A percentile compares a stretch with the other conserved stretches of the same genome.
phyloP scores from a whole-genome alignment of 2,329 filamentous ascomycete species.

The Talaromyces albobiverticillius region DNA sequence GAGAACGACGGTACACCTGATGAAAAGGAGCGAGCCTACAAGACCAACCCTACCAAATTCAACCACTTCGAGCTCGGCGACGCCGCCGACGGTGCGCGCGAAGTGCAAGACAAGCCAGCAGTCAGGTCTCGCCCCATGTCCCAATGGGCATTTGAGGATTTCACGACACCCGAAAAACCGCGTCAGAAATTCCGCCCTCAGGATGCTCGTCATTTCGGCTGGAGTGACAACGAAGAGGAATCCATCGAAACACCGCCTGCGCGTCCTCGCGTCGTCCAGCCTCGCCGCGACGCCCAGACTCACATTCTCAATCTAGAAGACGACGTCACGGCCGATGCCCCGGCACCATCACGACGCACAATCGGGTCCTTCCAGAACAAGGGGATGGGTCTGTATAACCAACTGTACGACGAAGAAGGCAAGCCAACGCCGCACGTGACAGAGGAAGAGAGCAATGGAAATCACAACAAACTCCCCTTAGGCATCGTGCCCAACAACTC shows the following conservation, averaged over 20 bases:
- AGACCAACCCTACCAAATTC: constrained; percentile 75
- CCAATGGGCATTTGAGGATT: constrained; percentile 88
- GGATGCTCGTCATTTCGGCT: constrained; percentile 71
- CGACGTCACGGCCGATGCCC: constrained; percentile 57
- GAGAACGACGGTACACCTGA: constrained; percentile 20
- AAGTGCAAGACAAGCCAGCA: constrained; percentile 25
- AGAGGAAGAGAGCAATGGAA: constrained; percentile 24
- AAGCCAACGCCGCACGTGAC: constrained; percentile 28
- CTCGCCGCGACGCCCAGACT: constrained; percentile 73
- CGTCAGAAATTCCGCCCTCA: constrained; percentile 62
- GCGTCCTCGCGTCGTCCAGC: constrained; percentile 59
- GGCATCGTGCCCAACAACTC: constrained; percentile 70
- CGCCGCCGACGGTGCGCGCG: constrained; percentile 28
- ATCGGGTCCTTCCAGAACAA: constrained; percentile 60
- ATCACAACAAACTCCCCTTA: constrained; percentile 41
- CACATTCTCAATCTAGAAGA: constrained; percentile 79
- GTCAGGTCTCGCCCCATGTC: constrained; percentile 55
- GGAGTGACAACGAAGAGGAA: constrained; percentile 65
- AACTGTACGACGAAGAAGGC: constrained; percentile 64
- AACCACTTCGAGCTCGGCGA: constrained; percentile 55
- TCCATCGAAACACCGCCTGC: constrained; percentile 36
- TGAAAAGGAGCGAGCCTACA: constrained; percentile 46
- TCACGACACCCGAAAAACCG: constrained; percentile 76
- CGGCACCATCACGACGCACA: constrained; percentile 25
- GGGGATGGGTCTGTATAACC: constrained; percentile 72